Evolutionary conservation across 228 moss, liverwort and hornwort genomes (phyloP).

Genomic region (Sphagnum magellanicum): DNA sequence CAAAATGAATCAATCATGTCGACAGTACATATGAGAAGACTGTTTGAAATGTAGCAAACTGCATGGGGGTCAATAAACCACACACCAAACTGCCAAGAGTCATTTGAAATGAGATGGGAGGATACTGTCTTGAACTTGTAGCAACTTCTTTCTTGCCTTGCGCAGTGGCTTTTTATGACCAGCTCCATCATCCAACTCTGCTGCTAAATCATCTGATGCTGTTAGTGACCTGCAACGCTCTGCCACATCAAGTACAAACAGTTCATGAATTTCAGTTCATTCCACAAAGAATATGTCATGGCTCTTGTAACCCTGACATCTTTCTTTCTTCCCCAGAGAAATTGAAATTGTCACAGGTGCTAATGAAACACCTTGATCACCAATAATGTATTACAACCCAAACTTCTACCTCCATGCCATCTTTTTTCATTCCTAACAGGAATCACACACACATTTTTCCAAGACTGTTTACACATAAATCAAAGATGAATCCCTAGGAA

Average conservation of each 20-base stretch:
- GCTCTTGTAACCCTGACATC: too few species aligned
- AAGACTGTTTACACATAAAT: too few species aligned
- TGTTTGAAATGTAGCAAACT: neutral
- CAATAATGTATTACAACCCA: too few species aligned
- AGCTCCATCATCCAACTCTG: constrained; percentile 80
- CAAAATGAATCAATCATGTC: too few species aligned
- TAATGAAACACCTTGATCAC: too few species aligned
- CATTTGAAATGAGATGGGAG: constrained; percentile 6
- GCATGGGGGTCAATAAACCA: neutral
- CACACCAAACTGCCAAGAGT: neutral
- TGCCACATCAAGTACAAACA: constrained; percentile 20
- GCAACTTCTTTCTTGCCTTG: constrained; percentile 84
- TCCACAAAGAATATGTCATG: neutral
- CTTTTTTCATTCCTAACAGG: too few species aligned
- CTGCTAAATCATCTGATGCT: constrained; percentile 64
- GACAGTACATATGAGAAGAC: too few species aligned
- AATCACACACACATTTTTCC: too few species aligned
- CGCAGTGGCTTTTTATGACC: constrained; percentile 96
- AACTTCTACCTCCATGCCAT: too few species aligned
- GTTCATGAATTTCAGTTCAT: neutral
- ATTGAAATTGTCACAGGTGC: too few species aligned
- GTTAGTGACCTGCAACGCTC: constrained; percentile 83
- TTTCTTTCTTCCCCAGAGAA: too few species aligned
- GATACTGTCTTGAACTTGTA: constrained; percentile 94
- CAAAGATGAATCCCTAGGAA: too few species aligned